phyloP scores from a whole-genome alignment of 345 rosid genomes.

The Sisymbrium irio region DNA sequence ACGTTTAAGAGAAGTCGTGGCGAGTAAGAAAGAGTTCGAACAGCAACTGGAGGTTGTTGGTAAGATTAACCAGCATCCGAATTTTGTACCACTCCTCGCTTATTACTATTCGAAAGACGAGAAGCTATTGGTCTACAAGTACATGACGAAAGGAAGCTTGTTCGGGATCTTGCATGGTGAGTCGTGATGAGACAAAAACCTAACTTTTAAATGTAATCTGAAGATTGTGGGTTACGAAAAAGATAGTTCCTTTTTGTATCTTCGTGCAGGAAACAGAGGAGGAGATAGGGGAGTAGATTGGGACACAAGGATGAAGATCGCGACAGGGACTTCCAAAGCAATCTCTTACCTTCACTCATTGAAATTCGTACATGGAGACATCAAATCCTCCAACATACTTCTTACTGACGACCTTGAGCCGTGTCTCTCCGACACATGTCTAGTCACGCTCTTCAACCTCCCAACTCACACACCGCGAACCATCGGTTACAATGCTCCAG shows the following conservation, averaged over 20 bases:
- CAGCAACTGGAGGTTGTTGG: conserved; percentile 72
- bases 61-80: conserved; percentile 54
- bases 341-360: conserved; percentile 58
- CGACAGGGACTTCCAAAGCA: conserved; percentile 60
- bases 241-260: background rate
- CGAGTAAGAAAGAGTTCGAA: conserved; percentile 72
- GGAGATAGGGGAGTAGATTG: conserved; percentile 53
- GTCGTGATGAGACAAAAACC: background rate
- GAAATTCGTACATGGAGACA: conserved; percentile 65
- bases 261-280: conserved; percentile 41
- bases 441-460: conserved; percentile 54
- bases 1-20: conserved; percentile 74
- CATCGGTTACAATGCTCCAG: conserved; percentile 73
- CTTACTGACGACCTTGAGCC: conserved; percentile 57
- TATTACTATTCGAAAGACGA: conserved; percentile 67
- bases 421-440: conserved; percentile 60
- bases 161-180: conserved; percentile 62
- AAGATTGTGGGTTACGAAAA: conserved; percentile 4
- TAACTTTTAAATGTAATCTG: background rate
- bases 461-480: conserved; percentile 50
- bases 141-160: conserved; percentile 67
- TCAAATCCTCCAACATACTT: conserved; percentile 72
- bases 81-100: conserved; percentile 62
- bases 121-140: conserved; percentile 65
- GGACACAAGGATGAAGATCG: conserved; percentile 66